Percentiles rank a stretch among this genome's conserved stretches.
Conservation (phyloP, 495 filamentous ascomycete species). For the Darksidea phi region DNA sequence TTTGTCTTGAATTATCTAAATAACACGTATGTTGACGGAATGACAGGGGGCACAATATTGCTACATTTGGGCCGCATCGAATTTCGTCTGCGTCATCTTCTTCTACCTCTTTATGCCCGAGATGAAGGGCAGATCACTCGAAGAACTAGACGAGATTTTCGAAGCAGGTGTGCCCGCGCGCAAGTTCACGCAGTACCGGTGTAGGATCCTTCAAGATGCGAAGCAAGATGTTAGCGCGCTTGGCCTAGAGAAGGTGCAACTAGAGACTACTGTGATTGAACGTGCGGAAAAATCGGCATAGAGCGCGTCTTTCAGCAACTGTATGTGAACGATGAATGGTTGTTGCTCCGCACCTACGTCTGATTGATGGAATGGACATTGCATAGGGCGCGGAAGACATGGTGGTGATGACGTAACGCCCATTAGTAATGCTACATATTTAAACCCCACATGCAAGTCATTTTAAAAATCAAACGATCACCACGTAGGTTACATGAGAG, state of each 20-base stretch:
- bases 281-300: background rate
- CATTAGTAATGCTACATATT: too few relatives aligned
- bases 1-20: background rate
- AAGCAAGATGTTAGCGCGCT: conserved; percentile 9
- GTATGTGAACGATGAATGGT: too few relatives aligned
- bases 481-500: too few relatives aligned
- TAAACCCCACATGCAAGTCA: too few relatives aligned
- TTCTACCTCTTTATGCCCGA: conserved; percentile 31
- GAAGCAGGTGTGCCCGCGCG: conserved; percentile 14
- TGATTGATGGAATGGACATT: too few relatives aligned
- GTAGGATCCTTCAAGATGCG: conserved; percentile 23
- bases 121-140: conserved; percentile 24
- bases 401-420: too few relatives aligned
- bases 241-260: background rate
- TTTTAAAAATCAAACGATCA: too few relatives aligned
- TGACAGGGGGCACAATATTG: conserved; percentile 43
- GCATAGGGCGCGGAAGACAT: too few relatives aligned
- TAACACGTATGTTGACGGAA: background rate
- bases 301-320: background rate
- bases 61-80: conserved; percentile 52
- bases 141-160: conserved; percentile 34
- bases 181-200: conserved; percentile 26
- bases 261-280: background rate
- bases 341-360: too few relatives aligned
- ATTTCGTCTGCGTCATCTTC: conserved; percentile 43